Conservation (phyloP, 768 basidiomycete genomes). For the Clitopilus hobsonii region DNA sequence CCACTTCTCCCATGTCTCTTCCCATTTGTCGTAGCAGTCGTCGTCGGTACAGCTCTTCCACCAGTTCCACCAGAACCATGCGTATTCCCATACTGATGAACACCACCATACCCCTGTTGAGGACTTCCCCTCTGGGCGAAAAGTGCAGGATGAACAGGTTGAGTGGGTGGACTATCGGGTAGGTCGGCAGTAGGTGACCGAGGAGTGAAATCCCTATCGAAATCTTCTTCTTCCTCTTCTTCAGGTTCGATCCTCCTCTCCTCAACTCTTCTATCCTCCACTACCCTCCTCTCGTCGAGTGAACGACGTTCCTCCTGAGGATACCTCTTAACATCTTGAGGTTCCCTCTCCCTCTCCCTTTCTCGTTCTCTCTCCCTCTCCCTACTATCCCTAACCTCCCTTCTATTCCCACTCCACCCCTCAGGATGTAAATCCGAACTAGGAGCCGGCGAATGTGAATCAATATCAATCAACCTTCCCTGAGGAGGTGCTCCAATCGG, state of each 20-base stretch:
- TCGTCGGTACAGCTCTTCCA: slow-evolving; percentile 21
- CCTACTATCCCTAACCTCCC: neutral
- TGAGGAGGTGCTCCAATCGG: neutral
- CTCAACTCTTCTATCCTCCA: slow-evolving; percentile 22
- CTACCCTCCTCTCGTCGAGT: slow-evolving; percentile 33
- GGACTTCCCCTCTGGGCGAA: neutral
- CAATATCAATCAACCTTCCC: neutral
- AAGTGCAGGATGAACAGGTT: neutral
- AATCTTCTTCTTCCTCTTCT: slow-evolving; percentile 38
- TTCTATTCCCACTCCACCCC: neutral
- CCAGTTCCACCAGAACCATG: neutral
- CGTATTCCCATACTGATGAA: neutral
- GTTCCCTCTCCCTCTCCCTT: neutral
- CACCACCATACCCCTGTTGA: neutral
- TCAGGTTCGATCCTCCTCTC: slow-evolving; percentile 30
- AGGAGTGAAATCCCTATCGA: slow-evolving; percentile 46
- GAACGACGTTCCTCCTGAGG: slow-evolving; percentile 19
- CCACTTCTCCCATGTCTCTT: slow-evolving; percentile 47
- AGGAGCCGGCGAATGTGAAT: neutral
- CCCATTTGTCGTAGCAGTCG: slow-evolving; percentile 27
- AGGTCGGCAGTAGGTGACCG: slow-evolving; percentile 62
- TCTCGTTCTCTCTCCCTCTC: neutral
- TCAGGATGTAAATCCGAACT: neutral
- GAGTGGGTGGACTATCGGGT: slow-evolving; percentile 35
- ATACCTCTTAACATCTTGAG: neutral